phyloP scores from a whole-genome alignment of 352 stramenopile genomes.

The Phytophthora aleatoria region DNA sequence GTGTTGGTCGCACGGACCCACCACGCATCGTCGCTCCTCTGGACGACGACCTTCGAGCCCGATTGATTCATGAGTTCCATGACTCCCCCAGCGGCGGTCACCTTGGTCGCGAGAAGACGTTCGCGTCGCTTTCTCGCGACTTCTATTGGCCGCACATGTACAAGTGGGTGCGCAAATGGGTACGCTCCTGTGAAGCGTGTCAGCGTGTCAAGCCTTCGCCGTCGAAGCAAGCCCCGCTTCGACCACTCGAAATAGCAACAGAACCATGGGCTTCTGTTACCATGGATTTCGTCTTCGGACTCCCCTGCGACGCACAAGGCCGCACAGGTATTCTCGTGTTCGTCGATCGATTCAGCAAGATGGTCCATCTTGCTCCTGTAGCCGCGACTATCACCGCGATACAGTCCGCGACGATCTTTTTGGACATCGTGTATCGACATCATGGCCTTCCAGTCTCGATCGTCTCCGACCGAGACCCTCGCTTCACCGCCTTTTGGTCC shows the following conservation, averaged over 20 bases:
- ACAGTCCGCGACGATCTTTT: constrained; percentile 24
- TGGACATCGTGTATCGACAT: constrained; percentile 21
- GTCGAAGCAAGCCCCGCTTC: constrained; percentile 12
- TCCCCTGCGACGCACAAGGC: constrained; percentile 8
- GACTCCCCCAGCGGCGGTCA: constrained; percentile 13
- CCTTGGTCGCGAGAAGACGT: constrained; percentile 36
- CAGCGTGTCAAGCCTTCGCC: neutral
- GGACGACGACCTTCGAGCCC: too few species aligned
- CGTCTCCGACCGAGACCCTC: neutral
- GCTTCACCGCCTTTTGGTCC: constrained; percentile 21
- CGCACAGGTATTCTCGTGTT: neutral
- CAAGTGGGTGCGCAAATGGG: constrained; percentile 37
- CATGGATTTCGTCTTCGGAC: constrained; percentile 35
- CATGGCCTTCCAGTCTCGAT: constrained; percentile 14
- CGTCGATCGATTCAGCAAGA: constrained; percentile 41
- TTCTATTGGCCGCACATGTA: constrained; percentile 36
- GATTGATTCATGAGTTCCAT: too few species aligned
- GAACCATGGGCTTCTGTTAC: constrained; percentile 12
- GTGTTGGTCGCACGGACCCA: constrained; percentile 3
- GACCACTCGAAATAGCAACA: constrained; percentile 1
- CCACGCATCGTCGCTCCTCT: constrained; percentile 11
- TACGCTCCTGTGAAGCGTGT: constrained; percentile 25
- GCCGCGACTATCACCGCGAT: constrained; percentile 7
- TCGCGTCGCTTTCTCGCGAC: constrained; percentile 13
- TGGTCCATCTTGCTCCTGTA: constrained; percentile 24